These are phyloP conservation scores for Xylariaceae sp. DNA, from an alignment of 2,329 filamentous ascomycete species.

Conservation along the genomic window DNA sequence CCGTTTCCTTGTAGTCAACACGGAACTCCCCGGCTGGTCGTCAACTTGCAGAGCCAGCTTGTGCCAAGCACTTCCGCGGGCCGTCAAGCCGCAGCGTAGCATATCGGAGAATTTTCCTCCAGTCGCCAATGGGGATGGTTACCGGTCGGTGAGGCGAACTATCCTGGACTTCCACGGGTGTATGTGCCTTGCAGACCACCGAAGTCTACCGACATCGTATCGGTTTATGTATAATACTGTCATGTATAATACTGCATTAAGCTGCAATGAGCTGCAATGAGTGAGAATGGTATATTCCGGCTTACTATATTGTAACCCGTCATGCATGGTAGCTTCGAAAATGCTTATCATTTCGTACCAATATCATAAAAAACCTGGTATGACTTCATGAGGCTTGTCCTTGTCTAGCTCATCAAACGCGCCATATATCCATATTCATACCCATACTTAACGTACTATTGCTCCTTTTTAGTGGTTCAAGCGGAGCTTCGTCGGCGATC, in stretches of 20 bases:
- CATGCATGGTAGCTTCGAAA: too few relatives aligned
- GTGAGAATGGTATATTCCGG: too few relatives aligned
- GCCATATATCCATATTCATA: too few relatives aligned
- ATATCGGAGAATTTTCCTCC: conserved; percentile 36
- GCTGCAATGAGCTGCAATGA: too few relatives aligned
- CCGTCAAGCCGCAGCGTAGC: conserved; percentile 35
- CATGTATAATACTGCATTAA: conserved; percentile 9
- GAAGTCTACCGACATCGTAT: conserved; percentile 18
- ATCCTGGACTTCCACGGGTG: conserved; percentile 28
- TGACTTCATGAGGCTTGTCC: too few relatives aligned
- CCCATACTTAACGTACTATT: too few relatives aligned
- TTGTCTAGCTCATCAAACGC: too few relatives aligned
- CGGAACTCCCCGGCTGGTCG: not conserved
- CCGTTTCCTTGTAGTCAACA: conserved; percentile 3
- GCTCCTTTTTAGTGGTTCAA: too few relatives aligned
- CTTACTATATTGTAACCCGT: conserved; percentile 18
- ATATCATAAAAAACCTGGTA: too few relatives aligned
- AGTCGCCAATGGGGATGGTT: conserved; percentile 25
- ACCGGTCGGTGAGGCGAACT: conserved; percentile 25
- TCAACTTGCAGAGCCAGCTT: conserved; percentile 5
- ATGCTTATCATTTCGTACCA: too few relatives aligned
- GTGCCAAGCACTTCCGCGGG: conserved; percentile 36
- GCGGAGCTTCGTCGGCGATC: too few relatives aligned
- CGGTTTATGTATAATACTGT: too few relatives aligned
- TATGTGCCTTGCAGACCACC: conserved; percentile 31